Evolutionary conservation across 164 flowering plant species (phyloP).

Genomic region (Stephania yunnanensis): DNA sequence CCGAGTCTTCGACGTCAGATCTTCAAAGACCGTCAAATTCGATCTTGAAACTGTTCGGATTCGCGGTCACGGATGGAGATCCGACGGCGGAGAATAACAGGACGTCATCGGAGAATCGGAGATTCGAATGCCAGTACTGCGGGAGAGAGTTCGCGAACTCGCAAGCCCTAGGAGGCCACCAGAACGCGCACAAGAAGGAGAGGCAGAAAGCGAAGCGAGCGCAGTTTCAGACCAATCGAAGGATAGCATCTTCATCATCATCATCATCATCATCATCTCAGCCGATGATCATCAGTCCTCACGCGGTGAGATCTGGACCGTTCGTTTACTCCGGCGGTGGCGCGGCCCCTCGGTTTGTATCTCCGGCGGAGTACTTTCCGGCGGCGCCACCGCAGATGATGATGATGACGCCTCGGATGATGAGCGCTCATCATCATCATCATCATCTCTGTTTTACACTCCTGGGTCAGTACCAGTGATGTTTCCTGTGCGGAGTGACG

Average conservation of each 20-base stretch:
- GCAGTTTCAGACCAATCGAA: conserved; percentile 26
- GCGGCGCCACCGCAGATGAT: conserved; percentile 19
- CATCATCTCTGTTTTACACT: conserved; percentile 22
- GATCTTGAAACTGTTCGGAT: conserved; percentile 41
- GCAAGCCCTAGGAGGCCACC: conserved; percentile 65
- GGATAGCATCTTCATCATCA: conserved; percentile 9
- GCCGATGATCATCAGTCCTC: conserved; percentile 22
- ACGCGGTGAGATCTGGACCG: conserved; percentile 23
- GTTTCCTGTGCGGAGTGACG: neutral
- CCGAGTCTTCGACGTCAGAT: neutral
- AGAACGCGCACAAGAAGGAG: conserved; percentile 60
- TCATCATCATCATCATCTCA: neutral
- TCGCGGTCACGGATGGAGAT: conserved; percentile 18
- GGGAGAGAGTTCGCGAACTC: conserved; percentile 44
- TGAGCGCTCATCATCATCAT: no score
- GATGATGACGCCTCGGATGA: conserved; percentile 13
- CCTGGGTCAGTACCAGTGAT: conserved; percentile 20
- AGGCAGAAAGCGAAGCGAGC: conserved; percentile 34
- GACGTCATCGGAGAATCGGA: conserved; percentile 6
- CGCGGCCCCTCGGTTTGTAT: conserved; percentile 15
- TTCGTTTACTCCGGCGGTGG: conserved; percentile 11
- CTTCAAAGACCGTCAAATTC: conserved; percentile 12
- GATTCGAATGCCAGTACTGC: conserved; percentile 53
- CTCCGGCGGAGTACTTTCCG: conserved; percentile 13
- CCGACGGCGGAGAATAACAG: conserved; percentile 1